phyloP scores from a whole-genome alignment of 768 basidiomycete species.

The Sarcodon sp. region DNA sequence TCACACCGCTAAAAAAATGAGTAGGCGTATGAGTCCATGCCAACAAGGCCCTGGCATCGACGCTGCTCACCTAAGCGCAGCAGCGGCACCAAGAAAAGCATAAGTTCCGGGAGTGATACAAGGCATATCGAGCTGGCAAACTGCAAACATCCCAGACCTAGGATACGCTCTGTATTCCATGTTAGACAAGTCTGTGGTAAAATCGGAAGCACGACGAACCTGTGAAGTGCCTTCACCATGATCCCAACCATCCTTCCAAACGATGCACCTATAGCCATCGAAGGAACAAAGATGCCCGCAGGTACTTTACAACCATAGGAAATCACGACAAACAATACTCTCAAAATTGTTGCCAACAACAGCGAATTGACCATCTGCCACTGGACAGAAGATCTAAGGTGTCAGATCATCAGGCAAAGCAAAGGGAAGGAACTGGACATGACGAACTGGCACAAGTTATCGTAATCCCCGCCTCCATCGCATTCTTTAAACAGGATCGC shows the following conservation, averaged over 20 bases:
- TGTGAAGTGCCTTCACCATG: neutral
- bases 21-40: slow-evolving; percentile 2
- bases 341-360: slow-evolving; percentile 83
- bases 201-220: neutral
- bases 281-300: slow-evolving; percentile 95
- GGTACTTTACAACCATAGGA: slow-evolving; percentile 91
- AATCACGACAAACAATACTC: slow-evolving; percentile 67
- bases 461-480: slow-evolving; percentile 35
- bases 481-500: slow-evolving; percentile 90
- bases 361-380: slow-evolving; percentile 88
- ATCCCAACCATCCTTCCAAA: slow-evolving; percentile 32
- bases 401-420: slow-evolving; percentile 43
- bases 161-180: slow-evolving; percentile 79
- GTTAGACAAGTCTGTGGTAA: slow-evolving; percentile 84
- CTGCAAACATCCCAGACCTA: slow-evolving; percentile 47
- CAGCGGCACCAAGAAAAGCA: slow-evolving; percentile 95
- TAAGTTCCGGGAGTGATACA: slow-evolving; percentile 88
- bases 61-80: slow-evolving; percentile 90
- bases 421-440: slow-evolving; percentile 37
- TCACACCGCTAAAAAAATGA: slow-evolving; percentile 1
- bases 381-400: slow-evolving; percentile 53
- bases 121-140: slow-evolving; percentile 48
- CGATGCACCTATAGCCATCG: slow-evolving; percentile 96
- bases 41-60: slow-evolving; percentile 28
- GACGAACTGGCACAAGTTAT: slow-evolving; percentile 60